Percentiles rank a stretch among this genome's conserved stretches.
Conservation (phyloP, 768 basidiomycete genomes). For the Leccinum olivaceopallidum region DNA sequence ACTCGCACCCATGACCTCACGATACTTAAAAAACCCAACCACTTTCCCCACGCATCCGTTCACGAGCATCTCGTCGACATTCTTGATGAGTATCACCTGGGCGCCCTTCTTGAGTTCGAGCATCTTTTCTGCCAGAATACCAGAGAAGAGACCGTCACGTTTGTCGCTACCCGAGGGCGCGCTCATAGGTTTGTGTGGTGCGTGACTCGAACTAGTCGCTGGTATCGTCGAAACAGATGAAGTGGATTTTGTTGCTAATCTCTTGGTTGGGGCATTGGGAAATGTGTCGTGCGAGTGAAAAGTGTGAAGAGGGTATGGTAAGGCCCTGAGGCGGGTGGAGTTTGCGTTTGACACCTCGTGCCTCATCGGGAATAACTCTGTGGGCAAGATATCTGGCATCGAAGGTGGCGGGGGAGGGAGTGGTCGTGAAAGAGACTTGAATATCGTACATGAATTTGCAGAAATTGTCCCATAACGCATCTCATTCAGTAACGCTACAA, state of each 20-base stretch:
- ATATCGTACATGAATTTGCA: slow-evolving; percentile 43
- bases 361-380: slow-evolving; percentile 64
- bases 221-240: slow-evolving; percentile 3
- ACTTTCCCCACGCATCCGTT: slow-evolving; percentile 58
- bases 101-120: slow-evolving; percentile 61
- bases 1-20: slow-evolving; percentile 1
- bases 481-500: slow-evolving; percentile 75
- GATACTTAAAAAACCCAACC: slow-evolving; percentile 47
- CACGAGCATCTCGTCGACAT: slow-evolving; percentile 54
- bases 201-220: slow-evolving; percentile 11
- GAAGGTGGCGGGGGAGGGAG: slow-evolving; percentile 24
- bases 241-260: slow-evolving; percentile 2
- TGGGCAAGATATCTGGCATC: slow-evolving; percentile 42
- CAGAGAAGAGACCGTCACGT: slow-evolving; percentile 55
- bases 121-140: slow-evolving; percentile 57
- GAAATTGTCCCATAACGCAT: slow-evolving; percentile 64
- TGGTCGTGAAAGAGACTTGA: slow-evolving; percentile 44
- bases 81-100: slow-evolving; percentile 69
- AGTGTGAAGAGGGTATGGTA: slow-evolving; percentile 42
- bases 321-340: slow-evolving; percentile 46
- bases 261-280: slow-evolving; percentile 8
- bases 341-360: slow-evolving; percentile 72
- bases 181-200: slow-evolving; percentile 32
- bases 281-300: slow-evolving; percentile 56
- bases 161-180: slow-evolving; percentile 28